Evolutionary conservation across 2,329 filamentous ascomycete genomes (phyloP), one percentile per base, ranked within the genome.

Genomic region (Leptographium procerum): DNA sequence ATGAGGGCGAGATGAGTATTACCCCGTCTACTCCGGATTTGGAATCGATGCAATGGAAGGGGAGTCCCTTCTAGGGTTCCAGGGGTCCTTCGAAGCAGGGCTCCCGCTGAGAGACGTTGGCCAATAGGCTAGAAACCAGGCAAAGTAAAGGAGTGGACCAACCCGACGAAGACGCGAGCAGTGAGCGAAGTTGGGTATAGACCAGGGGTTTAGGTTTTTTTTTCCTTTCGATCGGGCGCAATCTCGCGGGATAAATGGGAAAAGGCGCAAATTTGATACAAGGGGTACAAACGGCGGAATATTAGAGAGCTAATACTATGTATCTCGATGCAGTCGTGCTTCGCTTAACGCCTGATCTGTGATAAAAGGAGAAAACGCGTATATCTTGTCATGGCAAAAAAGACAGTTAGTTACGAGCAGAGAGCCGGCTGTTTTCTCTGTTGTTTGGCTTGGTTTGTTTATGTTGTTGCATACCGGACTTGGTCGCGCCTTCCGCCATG

Each of bases 171-270:
- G 31, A n/a, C 10, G 50, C 14, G 22, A 48, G 16, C 36, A 11
- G 34, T 16, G 45, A 19, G 8, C 16, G 4, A 24, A 58, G 11
- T 26, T 28, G 22, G 36, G 10, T 24, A 22, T 29, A 29, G 19
- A 28, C 22, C 43, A 33, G 40, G 52, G 40, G 34, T 2, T 16
- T 29, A 52, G 34, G 31, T 22, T 19, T 48, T 36, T 16, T 52
- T n/a, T n/a, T n/a, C n/a, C n/a, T n/a, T n/a, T n/a, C n/a, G 26
- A 29, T 29, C 19, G 62, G 57, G 43, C 59, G 66, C 63, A 70
- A 70, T 70, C 67, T 70, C 67, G 64, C 64, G 61, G 57, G 64
- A 60, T 31, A 55, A 64, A 66, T 64, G 55, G 52, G 64, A 56
- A 59, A 61, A 60, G 36, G 59, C 55, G 63, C 55, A 55, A 59